phyloP scores from a whole-genome alignment of 768 basidiomycete genomes.

The Thelephora ganbajun region DNA sequence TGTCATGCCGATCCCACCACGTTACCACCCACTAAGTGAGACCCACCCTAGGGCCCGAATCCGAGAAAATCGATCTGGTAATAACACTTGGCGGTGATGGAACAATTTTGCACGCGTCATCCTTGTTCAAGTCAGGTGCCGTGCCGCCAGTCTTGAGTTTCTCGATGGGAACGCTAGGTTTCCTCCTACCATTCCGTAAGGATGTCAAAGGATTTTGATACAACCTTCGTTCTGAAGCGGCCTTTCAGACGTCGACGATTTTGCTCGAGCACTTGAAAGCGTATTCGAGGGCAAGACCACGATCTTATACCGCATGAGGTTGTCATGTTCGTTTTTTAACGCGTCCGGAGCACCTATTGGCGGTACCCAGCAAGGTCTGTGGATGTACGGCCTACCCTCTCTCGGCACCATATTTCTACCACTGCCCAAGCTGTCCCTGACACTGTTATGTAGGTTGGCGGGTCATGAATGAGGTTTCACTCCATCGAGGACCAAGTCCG shows the following conservation, averaged over 20 bases:
- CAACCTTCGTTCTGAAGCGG: neutral
- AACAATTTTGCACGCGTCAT: slow-evolving; percentile 87
- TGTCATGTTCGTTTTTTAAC: slow-evolving; percentile 70
- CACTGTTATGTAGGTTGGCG: slow-evolving; percentile 57
- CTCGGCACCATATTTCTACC: neutral
- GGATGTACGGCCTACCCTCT: neutral
- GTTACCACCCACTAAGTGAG: slow-evolving; percentile 2
- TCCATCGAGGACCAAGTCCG: slow-evolving; percentile 84
- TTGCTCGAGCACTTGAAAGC: slow-evolving; percentile 64
- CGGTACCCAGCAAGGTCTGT: slow-evolving; percentile 43
- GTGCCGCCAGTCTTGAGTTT: slow-evolving; percentile 88
- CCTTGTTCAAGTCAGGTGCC: slow-evolving; percentile 78
- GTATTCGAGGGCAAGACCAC: slow-evolving; percentile 72
- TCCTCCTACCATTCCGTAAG: slow-evolving; percentile 88
- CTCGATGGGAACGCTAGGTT: slow-evolving; percentile 88
- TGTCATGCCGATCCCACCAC: slow-evolving; percentile 6
- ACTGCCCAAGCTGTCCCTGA: neutral
- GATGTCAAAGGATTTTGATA: slow-evolving; percentile 5
- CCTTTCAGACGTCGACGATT: slow-evolving; percentile 71
- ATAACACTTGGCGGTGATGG: slow-evolving; percentile 92
- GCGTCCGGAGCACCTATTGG: slow-evolving; percentile 41
- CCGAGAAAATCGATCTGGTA: slow-evolving; percentile 68
- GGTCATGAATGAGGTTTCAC: slow-evolving; percentile 92
- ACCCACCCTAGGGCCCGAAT: slow-evolving; percentile 23
- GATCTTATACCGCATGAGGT: slow-evolving; percentile 78